Evolutionary conservation across 768 basidiomycete species (phyloP), one percentile per base, ranked within the genome.

Genomic region (Lactarius pseudohatsudake): DNA sequence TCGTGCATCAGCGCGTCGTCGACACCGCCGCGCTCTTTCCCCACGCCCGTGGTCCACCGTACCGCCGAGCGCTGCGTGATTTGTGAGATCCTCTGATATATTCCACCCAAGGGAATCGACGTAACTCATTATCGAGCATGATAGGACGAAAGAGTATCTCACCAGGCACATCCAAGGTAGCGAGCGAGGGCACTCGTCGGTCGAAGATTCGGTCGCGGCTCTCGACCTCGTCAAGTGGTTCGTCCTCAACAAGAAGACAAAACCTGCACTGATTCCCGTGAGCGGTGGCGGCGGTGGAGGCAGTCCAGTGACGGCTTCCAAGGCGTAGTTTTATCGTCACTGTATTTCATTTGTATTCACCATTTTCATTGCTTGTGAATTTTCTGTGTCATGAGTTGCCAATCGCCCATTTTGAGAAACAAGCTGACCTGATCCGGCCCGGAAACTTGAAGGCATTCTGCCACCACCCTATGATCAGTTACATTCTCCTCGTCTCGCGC

Each of bases 1-100:
- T 98, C 72, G 78, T 98, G 1, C 97, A 99, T 75, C 82, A 84
- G 66, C 85, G 81, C 67, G 88, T 94, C 67, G 83, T 99, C 36
- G 97, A 99, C 72, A 98, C 97, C 0, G 89, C 86, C 0, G 78
- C 90, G 18, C 79, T 98, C 16, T 96, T 96, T 72, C 94, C 93
- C 10, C 97, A 98, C 75, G 76, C 87, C 0, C 81, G 85, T 13
- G 96, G 96, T 4, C 79, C 76, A 16, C 88, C 88, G 0, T 96
- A 87, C 74, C 82, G 94, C 34, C 82, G 90, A 53, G 87, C 95
- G 0, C 79, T 99, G 40, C 84, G 87, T 71, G 88, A 94, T 73
- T 77, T 99, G 94, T 96, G 71, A 71, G 80, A 74, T 28, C 18
- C 61, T 40, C 22, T 74, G 50, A 70, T 20, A 13, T 43, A 28